Percentiles rank a stretch among this genome's conserved stretches.
Conservation (phyloP, 2,329 filamentous ascomycete genomes). For the Lojkania enalia region DNA sequence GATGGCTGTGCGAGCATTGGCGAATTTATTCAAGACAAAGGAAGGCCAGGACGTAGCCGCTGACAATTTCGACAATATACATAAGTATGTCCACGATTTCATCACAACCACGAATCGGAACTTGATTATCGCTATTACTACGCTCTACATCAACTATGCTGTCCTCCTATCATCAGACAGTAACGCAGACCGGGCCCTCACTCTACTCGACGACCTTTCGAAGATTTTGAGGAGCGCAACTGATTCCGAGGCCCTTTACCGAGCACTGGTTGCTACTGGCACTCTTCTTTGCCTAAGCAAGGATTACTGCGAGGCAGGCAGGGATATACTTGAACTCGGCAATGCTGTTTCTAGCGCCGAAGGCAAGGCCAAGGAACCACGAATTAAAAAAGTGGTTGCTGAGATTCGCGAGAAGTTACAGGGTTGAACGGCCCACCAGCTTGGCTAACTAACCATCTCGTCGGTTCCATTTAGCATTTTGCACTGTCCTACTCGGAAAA, state of each 20-base stretch:
- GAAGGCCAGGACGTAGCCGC: conserved; percentile 66
- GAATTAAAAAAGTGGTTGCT: conserved; percentile 61
- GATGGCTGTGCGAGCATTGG: conserved; percentile 79
- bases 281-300: conserved; percentile 70
- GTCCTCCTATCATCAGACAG: conserved; percentile 65
- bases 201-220: conserved; percentile 64
- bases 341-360: conserved; percentile 53
- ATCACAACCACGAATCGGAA: conserved; percentile 68
- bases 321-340: conserved; percentile 59
- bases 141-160: conserved; percentile 81
- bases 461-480: no score
- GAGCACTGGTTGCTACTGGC: conserved; percentile 79
- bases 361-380: conserved; percentile 60
- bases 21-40: conserved; percentile 79
- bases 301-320: conserved; percentile 61
- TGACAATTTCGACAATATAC: conserved; percentile 61
- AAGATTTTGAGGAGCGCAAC: conserved; percentile 66
- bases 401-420: conserved; percentile 60
- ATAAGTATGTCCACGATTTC: conserved; percentile 66
- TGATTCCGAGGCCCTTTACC: conserved; percentile 82
- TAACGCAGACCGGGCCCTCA: conserved; percentile 54
- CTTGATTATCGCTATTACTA: conserved; percentile 78
- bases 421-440: conserved; percentile 18
- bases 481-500: no score
- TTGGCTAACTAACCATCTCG: no score